Evolutionary conservation across 805 yeast species (phyloP).

Genomic region (Saturnispora mendoncae): DNA sequence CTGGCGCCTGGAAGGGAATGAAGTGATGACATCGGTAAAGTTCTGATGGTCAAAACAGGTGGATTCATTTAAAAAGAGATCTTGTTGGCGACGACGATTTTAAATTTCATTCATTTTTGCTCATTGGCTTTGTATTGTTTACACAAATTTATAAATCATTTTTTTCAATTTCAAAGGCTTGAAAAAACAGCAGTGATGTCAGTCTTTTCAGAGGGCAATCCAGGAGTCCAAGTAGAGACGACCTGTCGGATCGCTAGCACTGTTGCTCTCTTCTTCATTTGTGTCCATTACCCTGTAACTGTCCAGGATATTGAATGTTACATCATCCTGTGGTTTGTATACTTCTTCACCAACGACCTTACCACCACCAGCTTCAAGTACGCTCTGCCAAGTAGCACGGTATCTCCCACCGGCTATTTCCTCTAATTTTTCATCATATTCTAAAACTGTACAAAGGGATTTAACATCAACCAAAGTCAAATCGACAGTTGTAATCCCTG

Average conservation of each 20-base stretch:
- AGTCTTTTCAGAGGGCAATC: constrained; percentile 5
- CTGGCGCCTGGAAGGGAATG: constrained; percentile 28
- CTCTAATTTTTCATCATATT: constrained; percentile 81
- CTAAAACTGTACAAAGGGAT: constrained; percentile 77
- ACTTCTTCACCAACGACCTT: constrained; percentile 23
- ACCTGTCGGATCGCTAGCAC: neutral
- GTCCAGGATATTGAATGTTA: constrained; percentile 26
- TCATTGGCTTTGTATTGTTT: neutral
- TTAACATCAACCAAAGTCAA: constrained; percentile 65
- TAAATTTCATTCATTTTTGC: neutral
- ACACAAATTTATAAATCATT: constrained; percentile 5
- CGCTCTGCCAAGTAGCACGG: constrained; percentile 77
- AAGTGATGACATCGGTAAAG: constrained; percentile 23
- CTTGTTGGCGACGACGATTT: neutral
- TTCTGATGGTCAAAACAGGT: constrained; percentile 7
- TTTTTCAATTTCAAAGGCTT: constrained; percentile 12
- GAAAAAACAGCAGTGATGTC: neutral
- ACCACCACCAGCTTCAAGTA: constrained; percentile 58
- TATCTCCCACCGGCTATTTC: constrained; percentile 52
- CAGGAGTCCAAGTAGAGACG: constrained; percentile 26
- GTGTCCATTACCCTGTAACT: constrained; percentile 25
- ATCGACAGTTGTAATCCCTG: constrained; percentile 77
- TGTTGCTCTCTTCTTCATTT: constrained; percentile 8
- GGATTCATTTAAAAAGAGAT: constrained; percentile 2
- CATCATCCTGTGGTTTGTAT: constrained; percentile 23